Evolutionary conservation across 148 eudicot genomes (phyloP).

Genomic region (Suaeda aralocaspica): DNA sequence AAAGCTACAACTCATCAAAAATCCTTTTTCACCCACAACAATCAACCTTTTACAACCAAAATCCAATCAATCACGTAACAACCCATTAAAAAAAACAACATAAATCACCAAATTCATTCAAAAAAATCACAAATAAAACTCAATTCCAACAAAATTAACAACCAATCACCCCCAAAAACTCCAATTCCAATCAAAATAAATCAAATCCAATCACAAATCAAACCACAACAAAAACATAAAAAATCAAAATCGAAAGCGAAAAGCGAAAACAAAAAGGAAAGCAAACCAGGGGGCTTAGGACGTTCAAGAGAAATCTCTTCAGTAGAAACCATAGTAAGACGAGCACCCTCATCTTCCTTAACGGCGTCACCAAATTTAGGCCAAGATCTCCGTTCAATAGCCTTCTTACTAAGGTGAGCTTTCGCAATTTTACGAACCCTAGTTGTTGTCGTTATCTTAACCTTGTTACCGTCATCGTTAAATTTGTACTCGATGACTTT

Average conservation of each 20-base stretch:
- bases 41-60: background rate
- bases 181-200: background rate
- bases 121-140: too few relatives aligned
- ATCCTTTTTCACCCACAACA: too few relatives aligned
- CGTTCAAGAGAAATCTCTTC: constrained; percentile 72
- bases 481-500: constrained; percentile 68
- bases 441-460: constrained; percentile 60
- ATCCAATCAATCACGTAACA: background rate
- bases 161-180: background rate
- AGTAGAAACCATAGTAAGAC: constrained; percentile 78
- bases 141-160: too few relatives aligned
- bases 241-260: background rate
- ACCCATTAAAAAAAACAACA: background rate
- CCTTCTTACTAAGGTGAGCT: constrained; percentile 64
- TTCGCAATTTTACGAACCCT: constrained; percentile 64
- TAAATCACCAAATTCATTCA: too few relatives aligned
- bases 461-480: constrained; percentile 63
- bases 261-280: background rate
- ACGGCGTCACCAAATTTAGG: constrained; percentile 75
- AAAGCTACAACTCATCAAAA: too few relatives aligned
- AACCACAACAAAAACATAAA: background rate
- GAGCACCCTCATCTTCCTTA: constrained; percentile 52
- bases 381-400: constrained; percentile 73
- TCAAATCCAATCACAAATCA: background rate
- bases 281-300: constrained; percentile 53